Evolutionary conservation across 768 basidiomycete genomes (phyloP).

Genomic region (Mycena haematopus): DNA sequence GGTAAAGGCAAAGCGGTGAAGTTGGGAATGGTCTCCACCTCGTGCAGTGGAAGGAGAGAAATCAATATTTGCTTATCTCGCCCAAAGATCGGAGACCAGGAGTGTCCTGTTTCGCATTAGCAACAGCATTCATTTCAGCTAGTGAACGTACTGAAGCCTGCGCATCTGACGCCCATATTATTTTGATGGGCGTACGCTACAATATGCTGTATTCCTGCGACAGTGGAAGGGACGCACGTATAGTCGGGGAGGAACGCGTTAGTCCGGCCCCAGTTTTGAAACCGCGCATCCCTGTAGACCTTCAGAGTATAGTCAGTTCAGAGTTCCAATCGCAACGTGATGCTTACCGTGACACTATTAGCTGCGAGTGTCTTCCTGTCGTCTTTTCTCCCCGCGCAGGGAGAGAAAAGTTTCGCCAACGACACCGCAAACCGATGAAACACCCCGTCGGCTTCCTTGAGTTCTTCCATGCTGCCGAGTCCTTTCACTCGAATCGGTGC

Average conservation of each 20-base stretch:
- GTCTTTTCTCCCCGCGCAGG: too few relatives aligned
- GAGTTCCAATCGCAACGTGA: too few relatives aligned
- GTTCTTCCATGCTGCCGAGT: too few relatives aligned
- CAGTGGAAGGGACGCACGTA: constrained; percentile 17
- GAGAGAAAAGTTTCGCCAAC: too few relatives aligned
- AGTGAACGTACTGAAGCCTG: not conserved
- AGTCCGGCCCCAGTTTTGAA: constrained; percentile 10
- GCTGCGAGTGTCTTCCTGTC: too few relatives aligned
- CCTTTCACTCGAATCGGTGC: too few relatives aligned
- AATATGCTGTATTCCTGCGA: constrained; percentile 12
- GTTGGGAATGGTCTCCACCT: constrained; percentile 15
- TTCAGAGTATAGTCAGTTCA: too few relatives aligned
- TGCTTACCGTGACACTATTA: too few relatives aligned
- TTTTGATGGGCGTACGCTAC: not conserved
- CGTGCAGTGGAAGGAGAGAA: constrained; percentile 10
- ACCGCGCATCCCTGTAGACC: too few relatives aligned
- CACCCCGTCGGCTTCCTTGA: too few relatives aligned
- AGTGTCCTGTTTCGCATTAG: not conserved
- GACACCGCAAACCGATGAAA: too few relatives aligned
- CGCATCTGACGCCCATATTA: constrained; percentile 10
- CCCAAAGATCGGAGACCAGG: constrained; percentile 17
- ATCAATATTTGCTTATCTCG: constrained; percentile 11
- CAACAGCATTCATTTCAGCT: too few relatives aligned
- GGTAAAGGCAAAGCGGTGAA: not conserved
- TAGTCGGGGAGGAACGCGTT: constrained; percentile 4